Base-by-base conservation (phyloP, 1,284 basidiomycete species). In the Ganoderma lingzhi region DNA sequence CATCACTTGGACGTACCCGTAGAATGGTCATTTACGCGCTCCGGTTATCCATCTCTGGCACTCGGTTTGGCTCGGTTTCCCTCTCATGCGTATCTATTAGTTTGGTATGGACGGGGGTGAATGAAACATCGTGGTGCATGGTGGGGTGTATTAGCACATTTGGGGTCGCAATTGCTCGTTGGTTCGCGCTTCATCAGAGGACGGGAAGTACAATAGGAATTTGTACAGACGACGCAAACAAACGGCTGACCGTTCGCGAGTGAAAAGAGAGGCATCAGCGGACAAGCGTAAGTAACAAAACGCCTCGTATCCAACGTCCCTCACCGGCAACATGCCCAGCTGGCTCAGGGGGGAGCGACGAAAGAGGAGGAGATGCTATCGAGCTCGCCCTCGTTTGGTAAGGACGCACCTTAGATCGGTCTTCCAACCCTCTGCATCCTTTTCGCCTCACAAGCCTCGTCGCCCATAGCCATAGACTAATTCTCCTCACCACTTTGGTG, bases 1-100 rank as follows among this genome's bases (percentile, higher is more conserved):
- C 45, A 48, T 48, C n/a, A 48, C 45, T 48, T 48, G 45, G 45
- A 48, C 45, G 45, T 48, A 48, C n/a, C 45, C 45, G 45, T 48
- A 48, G 44, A 48, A 17, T 3, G 9, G 45, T 48, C 45, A n/a
- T 9, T 10, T 10, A 3, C 45, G 19, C 9, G 39, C 39, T 41
- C 39, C 39, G 10, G 9, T 41, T 41, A 14, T 14, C 5, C 10
- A 10, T 23, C 19, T 6, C 45, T 17, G 17, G 17, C 44, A 45
- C 44, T n/a, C 44, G 6, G 6, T 45, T 19, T n/a, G 3, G 23
- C 45, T 23, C 9, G 45, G 8, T 23, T n/a, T 48, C n/a, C 8
- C n/a, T 45, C 14, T 10, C 23, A 48, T 10, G 19, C 9, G 8
- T 48, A 48, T 23, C 45, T 9, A 48, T 8, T 9, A 14, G 39